Evolutionary conservation across 2,329 filamentous ascomycete genomes (phyloP), one percentile per base, ranked within the genome.

Genomic region (Claviceps monticola): DNA sequence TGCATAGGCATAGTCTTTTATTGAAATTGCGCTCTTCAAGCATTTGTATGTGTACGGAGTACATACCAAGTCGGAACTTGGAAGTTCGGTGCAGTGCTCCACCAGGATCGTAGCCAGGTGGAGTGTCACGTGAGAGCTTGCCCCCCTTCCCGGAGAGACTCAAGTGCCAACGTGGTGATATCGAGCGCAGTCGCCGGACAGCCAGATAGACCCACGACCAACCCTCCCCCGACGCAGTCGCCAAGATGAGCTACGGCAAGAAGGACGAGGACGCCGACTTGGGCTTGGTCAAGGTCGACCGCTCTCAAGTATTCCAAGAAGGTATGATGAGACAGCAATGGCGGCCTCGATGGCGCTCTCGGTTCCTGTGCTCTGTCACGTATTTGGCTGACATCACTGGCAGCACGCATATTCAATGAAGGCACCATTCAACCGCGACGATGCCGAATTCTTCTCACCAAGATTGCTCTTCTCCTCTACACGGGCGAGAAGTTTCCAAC

Each of bases 231-330:
- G 58, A 62, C 60, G 61, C 60, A 63, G 61, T 62, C 64, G 71
- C 72, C 74, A 82, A 61, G 66, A 95, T 95, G 90, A 93, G 86
- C 73, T 95, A 93, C 80, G 84, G 91, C 76, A 98, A 98, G 76
- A 97, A 95, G 78, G 91, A 98, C 71, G 93, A 97, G 79, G 93
- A 98, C 76, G 88, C 84, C 66, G 91, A 96, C 68, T 81, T 84
- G 68, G 84, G 86, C 66, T 80, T 97, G 75, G 86, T 97, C 77
- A 95, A 91, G 79, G 88, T 97, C 64, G 93, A 98, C 74, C 85
- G 94, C 65, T 96, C 91, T 53, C 89, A 91, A 62, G 93, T 98
- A 59, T 97, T 97, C 71, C 93, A 97, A 76, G 93, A 98, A 84
- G 93, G 93, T 96, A 71, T 66, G 75, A 38, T 21, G 11, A 39